Evolutionary conservation across 108 stramenopile genomes (phyloP), one percentile per base, ranked within the genome.

Genomic region (Mediolabrus comicus): DNA sequence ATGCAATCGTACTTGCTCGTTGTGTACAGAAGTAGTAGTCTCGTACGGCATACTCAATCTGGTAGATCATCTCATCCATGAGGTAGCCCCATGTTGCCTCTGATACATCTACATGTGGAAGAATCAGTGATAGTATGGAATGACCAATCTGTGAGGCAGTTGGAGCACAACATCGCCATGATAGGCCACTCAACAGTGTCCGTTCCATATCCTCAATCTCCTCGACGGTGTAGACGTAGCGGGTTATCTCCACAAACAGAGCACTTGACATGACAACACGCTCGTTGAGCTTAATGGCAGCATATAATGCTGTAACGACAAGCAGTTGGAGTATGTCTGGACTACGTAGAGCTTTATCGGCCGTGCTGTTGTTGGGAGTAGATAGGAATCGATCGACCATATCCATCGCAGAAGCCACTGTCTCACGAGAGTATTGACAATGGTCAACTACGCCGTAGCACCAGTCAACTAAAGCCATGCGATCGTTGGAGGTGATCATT

Each of bases 171-270:
- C n/a, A n/a, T n/a, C n/a, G n/a, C n/a, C n/a, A n/a, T n/a, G n/a
- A n/a, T n/a, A n/a, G n/a, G 14, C 77, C 82, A 38, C 77, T 70
- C 34, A 87, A 39, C 36, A 87, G 75, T 31, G 62, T 72, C 62
- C 75, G 52, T 72, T 87, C 87, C 87, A 81, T 87, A 3, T 77
- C 62, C 30, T 72, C 77, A 72, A 87, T n/a, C n/a, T n/a, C n/a
- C n/a, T n/a, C n/a, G n/a, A n/a, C n/a, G n/a, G n/a, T n/a, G n/a
- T n/a, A n/a, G 41, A 75, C 74, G 10, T 82, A 82, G 14, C 84
- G 74, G 59, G 80, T 81, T 4, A 87, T 67, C 59, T 87, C 84
- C 2, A 80, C 84, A 54, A 87, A 28, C 25, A 87, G 67, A 25
- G 79, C 74, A 10, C 79, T 83, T 52, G 84, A 84, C 79, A 87